phyloP scores from a whole-genome alignment of 306 rosid species.

The Cercis canadensis region DNA sequence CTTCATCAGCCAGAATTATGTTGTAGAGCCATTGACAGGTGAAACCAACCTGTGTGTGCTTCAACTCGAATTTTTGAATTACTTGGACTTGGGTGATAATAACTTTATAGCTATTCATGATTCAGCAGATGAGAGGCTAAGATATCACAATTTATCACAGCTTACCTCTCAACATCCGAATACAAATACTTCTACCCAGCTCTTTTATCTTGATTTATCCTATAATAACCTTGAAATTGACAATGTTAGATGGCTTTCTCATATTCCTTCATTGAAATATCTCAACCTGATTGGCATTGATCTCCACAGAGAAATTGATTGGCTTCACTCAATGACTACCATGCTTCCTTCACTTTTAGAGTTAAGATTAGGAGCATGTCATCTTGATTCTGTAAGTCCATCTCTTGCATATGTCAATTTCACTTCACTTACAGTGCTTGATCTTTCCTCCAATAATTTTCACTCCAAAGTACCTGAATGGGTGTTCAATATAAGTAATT shows the following conservation, averaged over 20 bases:
- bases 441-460: neutral
- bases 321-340: too few relatives aligned
- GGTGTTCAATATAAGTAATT: too few relatives aligned
- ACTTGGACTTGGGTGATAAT: neutral
- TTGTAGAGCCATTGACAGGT: neutral
- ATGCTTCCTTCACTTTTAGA: too few relatives aligned
- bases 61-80: neutral
- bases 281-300: neutral
- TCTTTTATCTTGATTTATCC: neutral
- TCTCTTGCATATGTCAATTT: neutral
- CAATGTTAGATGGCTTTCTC: neutral
- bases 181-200: neutral
- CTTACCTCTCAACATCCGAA: too few relatives aligned
- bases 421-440: neutral
- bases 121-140: too few relatives aligned
- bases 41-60: neutral
- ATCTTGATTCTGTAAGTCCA: neutral
- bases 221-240: neutral
- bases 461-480: neutral
- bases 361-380: too few relatives aligned
- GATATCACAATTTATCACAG: too few relatives aligned
- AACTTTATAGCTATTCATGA: neutral
- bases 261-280: neutral
- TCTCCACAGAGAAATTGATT: too few relatives aligned
- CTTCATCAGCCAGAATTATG: too few relatives aligned